A percentile compares a stretch with the other conserved stretches of the same genome.
Evolutionary conservation across 495 filamentous ascomycete genomes (phyloP).

Genomic region (Immersiella caudata): DNA sequence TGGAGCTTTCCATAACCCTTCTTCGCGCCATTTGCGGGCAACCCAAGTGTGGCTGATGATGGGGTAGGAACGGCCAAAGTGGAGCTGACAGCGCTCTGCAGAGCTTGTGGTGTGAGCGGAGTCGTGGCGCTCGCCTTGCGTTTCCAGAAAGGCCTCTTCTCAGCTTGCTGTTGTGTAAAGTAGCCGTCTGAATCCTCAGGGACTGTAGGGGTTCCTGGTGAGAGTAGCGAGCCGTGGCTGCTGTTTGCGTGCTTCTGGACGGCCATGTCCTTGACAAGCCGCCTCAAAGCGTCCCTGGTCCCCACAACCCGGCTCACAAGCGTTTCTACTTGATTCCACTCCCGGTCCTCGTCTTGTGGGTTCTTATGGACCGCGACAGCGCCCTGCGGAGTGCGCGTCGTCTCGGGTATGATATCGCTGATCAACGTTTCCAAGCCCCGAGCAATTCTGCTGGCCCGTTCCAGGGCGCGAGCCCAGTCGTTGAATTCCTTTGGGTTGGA

Average conservation of each 20-base stretch:
- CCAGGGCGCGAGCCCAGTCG: conserved; percentile 83
- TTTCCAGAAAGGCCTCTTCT: conserved; percentile 81
- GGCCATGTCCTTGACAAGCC: conserved; percentile 80
- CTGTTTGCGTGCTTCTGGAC: conserved; percentile 54
- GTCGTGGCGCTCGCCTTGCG: conserved; percentile 66
- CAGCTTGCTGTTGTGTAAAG: conserved; percentile 42
- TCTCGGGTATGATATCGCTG: conserved; percentile 31
- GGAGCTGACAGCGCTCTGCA: conserved; percentile 52
- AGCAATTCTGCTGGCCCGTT: conserved; percentile 68
- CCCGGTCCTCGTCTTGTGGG: conserved; percentile 65
- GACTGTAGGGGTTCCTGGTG: conserved; percentile 41
- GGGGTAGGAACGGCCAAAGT: conserved; percentile 64
- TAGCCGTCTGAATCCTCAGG: conserved; percentile 52
- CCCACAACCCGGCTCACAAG: conserved; percentile 83
- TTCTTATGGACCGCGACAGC: conserved; percentile 27
- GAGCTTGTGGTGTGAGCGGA: conserved; percentile 45
- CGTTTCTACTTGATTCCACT: conserved; percentile 83
- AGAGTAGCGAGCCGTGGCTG: conserved; percentile 39
- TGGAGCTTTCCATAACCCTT: conserved; percentile 39
- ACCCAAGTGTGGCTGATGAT: conserved; percentile 38
- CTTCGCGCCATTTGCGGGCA: conserved; percentile 39
- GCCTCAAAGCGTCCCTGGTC: conserved; percentile 82
- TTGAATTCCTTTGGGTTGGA: conserved; percentile 78
- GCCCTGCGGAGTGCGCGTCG: conserved; percentile 27
- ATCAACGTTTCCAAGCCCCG: conserved; percentile 46